Evolutionary conservation across 2,329 filamentous ascomycete species (phyloP).

Genomic region (Ophiostoma ulmi): DNA sequence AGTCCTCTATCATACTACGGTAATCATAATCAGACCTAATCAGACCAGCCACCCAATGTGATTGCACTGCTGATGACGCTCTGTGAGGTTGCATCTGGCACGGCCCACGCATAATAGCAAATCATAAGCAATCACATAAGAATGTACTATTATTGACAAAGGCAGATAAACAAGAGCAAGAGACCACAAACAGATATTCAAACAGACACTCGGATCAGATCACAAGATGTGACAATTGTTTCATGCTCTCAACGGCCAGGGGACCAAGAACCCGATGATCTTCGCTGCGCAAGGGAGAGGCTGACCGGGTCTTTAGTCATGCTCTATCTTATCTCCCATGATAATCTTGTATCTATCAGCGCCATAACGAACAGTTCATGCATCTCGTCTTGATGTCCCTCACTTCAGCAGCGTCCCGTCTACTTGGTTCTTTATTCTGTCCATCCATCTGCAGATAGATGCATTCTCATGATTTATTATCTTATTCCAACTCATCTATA

Average conservation of each 20-base stretch:
- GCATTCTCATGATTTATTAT: background rate
- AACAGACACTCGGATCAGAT: background rate
- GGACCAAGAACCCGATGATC: background rate
- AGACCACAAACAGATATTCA: too few relatives aligned
- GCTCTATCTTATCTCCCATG: too few relatives aligned
- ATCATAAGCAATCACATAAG: background rate
- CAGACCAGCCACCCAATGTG: conserved; percentile 8
- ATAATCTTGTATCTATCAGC: too few relatives aligned
- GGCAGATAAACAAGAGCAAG: background rate
- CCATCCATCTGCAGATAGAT: background rate
- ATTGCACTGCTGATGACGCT: background rate
- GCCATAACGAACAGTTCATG: background rate
- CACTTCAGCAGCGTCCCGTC: conserved; percentile 1
- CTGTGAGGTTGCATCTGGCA: conserved; percentile 22
- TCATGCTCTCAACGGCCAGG: background rate
- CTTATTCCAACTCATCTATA: background rate
- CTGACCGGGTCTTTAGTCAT: background rate
- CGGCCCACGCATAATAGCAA: conserved; percentile 10
- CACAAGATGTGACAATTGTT: background rate
- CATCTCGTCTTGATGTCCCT: background rate
- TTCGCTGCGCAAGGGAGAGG: background rate
- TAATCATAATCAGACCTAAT: background rate
- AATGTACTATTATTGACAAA: background rate
- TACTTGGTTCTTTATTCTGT: background rate
- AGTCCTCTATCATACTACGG: background rate